Base-by-base conservation (phyloP, 192 early-diverging fungal species). In the Coemansia sp. region DNA sequence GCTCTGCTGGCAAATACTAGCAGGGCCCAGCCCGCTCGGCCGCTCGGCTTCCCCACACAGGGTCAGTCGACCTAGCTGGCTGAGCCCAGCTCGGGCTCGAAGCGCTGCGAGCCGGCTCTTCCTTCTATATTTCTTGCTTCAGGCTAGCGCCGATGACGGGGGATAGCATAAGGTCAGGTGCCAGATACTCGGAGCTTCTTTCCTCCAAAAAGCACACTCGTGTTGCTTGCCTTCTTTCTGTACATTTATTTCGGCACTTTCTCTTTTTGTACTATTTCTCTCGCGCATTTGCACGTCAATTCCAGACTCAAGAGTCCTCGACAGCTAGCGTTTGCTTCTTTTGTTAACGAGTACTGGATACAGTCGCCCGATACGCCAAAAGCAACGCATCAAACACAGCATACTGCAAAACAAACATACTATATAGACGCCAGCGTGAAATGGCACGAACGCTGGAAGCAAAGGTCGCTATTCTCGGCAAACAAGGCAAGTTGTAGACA, bases 401-500 rank as follows among this genome's bases (percentile, higher is more conserved):
- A 17, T 49, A 49, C 19, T 19, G 17, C 5, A 21, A n/a, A 49
- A 49, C 47, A 49, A 49, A 49, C 48, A 49, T 9, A n/a, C 19
- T 21, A 10, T 26, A 61, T 49, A 47, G 45, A 61, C 43, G n/a
- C 22, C 19, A 41, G 49, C 11, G 52, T 49, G 37, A 27, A 66
- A 79, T 79, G 76, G 48, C 67, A 26, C 70, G 63, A 53, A 63
- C 76, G 9, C 75, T 90, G 43, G 89, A 90, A 70, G 89, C 89
- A 59, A 90, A 90, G 62, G 89, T 90, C 22, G 89, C 88, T 50
- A 88, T 90, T 63, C 82, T 90, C 31, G 89, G 89, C 35, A 90
- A 86, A 62, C 87, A 88, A 82, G 87, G 89, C 87, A 84, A 66
- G 64, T 25, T 35, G 82, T 65, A 58, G 16, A 16, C 54, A 25